These are phyloP conservation scores for Decorospora gaudefroyi DNA, from an alignment of 2,329 filamentous ascomycete species.

Conservation along the genomic window DNA sequence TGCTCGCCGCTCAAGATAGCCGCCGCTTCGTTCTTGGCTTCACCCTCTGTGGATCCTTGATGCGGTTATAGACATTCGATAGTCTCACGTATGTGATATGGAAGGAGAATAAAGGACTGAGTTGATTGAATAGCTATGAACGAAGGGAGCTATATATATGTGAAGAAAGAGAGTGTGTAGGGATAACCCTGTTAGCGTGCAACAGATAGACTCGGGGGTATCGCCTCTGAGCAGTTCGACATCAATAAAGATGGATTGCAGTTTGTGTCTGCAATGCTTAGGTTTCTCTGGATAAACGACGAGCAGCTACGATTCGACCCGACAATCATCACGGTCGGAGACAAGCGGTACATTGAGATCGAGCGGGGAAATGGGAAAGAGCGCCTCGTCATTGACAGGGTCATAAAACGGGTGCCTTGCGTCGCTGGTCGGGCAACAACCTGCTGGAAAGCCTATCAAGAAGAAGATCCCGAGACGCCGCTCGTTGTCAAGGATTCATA, in stretches of 20 bases:
- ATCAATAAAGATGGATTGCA: constrained; percentile 51
- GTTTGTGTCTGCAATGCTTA: constrained; percentile 37
- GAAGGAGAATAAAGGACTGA: too few relatives aligned
- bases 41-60: constrained; percentile 53
- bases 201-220: constrained; percentile 51
- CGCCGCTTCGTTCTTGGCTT: constrained; percentile 54
- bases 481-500: constrained; percentile 56
- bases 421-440: too few relatives aligned
- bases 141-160: too few relatives aligned
- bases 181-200: too few relatives aligned
- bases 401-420: too few relatives aligned
- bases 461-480: constrained; percentile 26
- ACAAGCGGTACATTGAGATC: too few relatives aligned
- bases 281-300: constrained; percentile 50
- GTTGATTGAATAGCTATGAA: too few relatives aligned
- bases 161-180: too few relatives aligned
- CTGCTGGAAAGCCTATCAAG: too few relatives aligned
- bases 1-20: constrained; percentile 42
- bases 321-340: neutral
- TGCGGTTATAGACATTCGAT: constrained; percentile 57
- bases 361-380: too few relatives aligned
- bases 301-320: neutral
- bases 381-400: too few relatives aligned
- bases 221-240: constrained; percentile 54
- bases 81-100: too few relatives aligned